phyloP scores from a whole-genome alignment of 371 early-diverging fungal species.

The Mucor lusitanicus region DNA sequence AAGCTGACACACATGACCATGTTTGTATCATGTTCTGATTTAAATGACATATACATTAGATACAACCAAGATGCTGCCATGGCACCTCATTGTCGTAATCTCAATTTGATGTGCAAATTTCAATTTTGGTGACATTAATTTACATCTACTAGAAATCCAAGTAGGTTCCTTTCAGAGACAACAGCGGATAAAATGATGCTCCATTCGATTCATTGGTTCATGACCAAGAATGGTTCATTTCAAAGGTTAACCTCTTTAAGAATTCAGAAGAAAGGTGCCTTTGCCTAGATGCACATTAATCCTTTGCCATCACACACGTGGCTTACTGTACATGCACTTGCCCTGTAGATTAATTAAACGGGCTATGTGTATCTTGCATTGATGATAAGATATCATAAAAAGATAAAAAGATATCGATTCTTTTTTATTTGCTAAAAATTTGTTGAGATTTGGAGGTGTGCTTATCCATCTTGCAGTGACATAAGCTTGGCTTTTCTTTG shows the following conservation, averaged over 20 bases:
- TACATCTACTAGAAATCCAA: neutral
- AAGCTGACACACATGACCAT: neutral
- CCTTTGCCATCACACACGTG: neutral
- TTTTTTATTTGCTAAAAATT: neutral
- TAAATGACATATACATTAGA: neutral
- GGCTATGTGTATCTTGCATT: neutral
- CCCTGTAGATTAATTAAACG: neutral
- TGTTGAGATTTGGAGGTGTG: neutral
- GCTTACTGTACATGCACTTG: neutral
- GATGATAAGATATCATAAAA: neutral
- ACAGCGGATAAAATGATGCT: neutral
- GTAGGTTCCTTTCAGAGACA: neutral
- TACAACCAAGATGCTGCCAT: neutral
- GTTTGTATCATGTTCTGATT: conserved; percentile 1
- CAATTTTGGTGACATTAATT: neutral
- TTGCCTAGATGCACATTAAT: neutral
- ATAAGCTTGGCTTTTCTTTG: neutral
- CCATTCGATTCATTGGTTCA: neutral
- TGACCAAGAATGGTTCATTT: neutral
- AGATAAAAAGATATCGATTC: neutral
- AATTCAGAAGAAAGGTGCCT: neutral
- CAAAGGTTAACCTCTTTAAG: conserved; percentile 1
- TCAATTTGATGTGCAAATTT: neutral
- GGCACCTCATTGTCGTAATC: neutral
- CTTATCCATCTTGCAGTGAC: neutral